A percentile compares a stretch with the other conserved stretches of the same genome.
Conservation (phyloP, 2,329 filamentous ascomycete genomes). For the Xylaria sp. region DNA sequence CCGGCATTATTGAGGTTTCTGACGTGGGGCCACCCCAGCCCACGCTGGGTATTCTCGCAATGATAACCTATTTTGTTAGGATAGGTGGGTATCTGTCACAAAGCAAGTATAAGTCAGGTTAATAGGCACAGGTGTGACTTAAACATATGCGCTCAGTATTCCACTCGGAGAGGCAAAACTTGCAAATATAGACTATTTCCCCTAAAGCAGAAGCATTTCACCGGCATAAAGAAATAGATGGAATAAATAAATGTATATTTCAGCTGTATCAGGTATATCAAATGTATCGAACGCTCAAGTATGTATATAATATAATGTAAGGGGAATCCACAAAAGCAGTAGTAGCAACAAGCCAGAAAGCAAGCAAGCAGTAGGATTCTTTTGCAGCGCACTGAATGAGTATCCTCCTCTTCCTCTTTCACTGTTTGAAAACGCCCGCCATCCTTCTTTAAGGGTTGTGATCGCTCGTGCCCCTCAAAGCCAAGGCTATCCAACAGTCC, state of each 20-base stretch:
- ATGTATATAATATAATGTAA: slow-evolving; percentile 19
- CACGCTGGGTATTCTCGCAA: no score
- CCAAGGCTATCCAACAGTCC: background rate
- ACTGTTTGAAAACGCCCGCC: background rate
- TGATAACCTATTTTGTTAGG: no score
- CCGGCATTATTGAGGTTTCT: background rate
- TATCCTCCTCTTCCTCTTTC: slow-evolving; percentile 12
- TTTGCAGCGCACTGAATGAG: slow-evolving; percentile 3
- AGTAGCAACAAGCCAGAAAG: background rate
- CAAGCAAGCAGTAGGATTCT: slow-evolving; percentile 4
- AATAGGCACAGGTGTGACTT: no score
- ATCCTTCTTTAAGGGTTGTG: background rate
- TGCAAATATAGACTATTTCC: no score
- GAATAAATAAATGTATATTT: background rate
- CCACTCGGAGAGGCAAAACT: no score
- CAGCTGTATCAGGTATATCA: slow-evolving; percentile 16
- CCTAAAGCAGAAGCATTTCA: background rate
- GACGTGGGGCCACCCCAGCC: background rate
- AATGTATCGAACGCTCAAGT: slow-evolving; percentile 1
- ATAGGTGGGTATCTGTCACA: no score
- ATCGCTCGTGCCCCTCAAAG: background rate
- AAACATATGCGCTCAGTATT: no score
- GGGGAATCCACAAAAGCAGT: background rate
- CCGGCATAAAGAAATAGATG: background rate
- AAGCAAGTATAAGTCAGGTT: no score